Evolutionary conservation across 208 protist species (phyloP).

Genomic region (Leishmania braziliensis): DNA sequence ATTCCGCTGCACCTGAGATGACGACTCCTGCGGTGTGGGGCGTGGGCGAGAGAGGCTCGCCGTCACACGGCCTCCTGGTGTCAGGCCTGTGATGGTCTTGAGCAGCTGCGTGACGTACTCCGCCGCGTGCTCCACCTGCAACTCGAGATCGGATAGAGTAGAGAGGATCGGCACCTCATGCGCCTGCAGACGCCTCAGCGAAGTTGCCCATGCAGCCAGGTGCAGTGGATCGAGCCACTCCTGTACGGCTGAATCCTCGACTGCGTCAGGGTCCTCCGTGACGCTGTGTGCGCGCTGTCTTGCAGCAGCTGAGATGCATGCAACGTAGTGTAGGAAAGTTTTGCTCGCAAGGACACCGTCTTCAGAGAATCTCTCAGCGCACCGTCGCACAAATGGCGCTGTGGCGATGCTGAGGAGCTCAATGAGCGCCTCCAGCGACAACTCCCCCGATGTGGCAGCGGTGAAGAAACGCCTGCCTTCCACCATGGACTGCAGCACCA

Average conservation of each 20-base stretch:
- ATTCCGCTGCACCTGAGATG: neutral
- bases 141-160: neutral
- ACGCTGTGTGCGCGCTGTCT: slow-evolving; percentile 10
- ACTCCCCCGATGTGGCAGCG: neutral
- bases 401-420: slow-evolving; percentile 27
- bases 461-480: neutral
- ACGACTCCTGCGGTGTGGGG: neutral
- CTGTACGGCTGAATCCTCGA: neutral
- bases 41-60: slow-evolving; percentile 13
- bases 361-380: slow-evolving; percentile 5
- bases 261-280: neutral
- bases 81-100: slow-evolving; percentile 15
- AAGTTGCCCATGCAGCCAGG: slow-evolving; percentile 17
- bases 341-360: neutral
- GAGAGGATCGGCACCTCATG: neutral
- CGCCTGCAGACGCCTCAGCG: slow-evolving; percentile 6
- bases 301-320: slow-evolving; percentile 5
- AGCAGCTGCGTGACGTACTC: slow-evolving; percentile 24
- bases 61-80: slow-evolving; percentile 12
- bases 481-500: slow-evolving; percentile 13
- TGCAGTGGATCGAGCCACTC: slow-evolving; percentile 38
- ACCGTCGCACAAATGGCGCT: slow-evolving; percentile 21
- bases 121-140: slow-evolving; percentile 24
- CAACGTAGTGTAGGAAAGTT: slow-evolving; percentile 11
- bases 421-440: slow-evolving; percentile 33